Base-by-base conservation (phyloP, 2,329 filamentous ascomycete genomes). In the Microsporum audouinii region DNA sequence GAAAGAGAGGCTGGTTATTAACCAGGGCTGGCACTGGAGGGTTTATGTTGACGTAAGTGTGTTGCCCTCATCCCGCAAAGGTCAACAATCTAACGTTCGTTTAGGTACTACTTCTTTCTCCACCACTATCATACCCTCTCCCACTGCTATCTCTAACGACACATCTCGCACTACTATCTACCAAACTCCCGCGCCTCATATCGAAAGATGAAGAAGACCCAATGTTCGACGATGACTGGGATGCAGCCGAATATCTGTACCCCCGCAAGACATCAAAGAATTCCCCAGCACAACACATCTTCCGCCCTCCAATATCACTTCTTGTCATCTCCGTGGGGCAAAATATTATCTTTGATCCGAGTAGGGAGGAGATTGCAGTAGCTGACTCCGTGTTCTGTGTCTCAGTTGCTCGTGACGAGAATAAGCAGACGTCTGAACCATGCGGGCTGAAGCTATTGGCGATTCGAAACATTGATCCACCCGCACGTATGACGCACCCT, bases 221-320 rank as follows among this genome's bases (percentile, higher is more conserved):
- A 10, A 86, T 96, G 71, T 99, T 99, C 75, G 88, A 96, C 77
- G 94, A 99, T 76, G 94, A 99, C 77, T 99, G 94, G 94, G 89
- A 88, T 65, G 88, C 88, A 14, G 86, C 91, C 0, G 81, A 84
- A 17, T 86, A 85, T 61, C 78, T 99, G 34, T 99, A 95, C 76
- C 82, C 85, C 1, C 81, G 80, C 39, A 59, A 65, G 31, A 61
- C 61, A 31, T 64, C 66, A 3, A 62, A 63, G n/a, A 58, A 63
- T 2, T 45, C 62, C 2, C 64, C 68, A 27, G 66, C 71, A 17
- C 47, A 39, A 33, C 65, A 70, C 45, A 67, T 71, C 53, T 71
- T 79, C 36, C 83, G 86, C 57, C 94, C 94, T 3, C 91, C 94
- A 0, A 83, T 99, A 61, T 96, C 92, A 2, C 82, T 99, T 23